Conservation (phyloP, 495 filamentous ascomycete genomes). For the Podospora pseudopauciseta region DNA sequence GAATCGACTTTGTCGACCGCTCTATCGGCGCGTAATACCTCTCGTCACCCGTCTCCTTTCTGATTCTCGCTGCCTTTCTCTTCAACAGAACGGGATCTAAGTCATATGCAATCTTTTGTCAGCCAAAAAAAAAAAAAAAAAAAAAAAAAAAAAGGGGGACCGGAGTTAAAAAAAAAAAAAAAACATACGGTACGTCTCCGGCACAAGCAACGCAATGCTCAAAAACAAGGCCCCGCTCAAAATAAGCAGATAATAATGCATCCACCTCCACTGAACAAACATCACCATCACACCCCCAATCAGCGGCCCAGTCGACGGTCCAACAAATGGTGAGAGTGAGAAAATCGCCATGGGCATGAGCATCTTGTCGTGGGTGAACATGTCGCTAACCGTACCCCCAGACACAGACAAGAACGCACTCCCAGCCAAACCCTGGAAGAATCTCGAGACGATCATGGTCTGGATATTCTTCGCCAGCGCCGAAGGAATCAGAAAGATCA, state of each 20-base stretch:
- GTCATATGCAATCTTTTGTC: not conserved
- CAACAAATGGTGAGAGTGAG: slow-evolving; percentile 73
- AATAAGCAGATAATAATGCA: slow-evolving; percentile 79
- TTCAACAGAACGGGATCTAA: slow-evolving; percentile 63
- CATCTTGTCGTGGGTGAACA: slow-evolving; percentile 75
- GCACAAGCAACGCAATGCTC: slow-evolving; percentile 68
- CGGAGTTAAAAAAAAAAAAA: not conserved
- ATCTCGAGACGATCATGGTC: slow-evolving; percentile 79
- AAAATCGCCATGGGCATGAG: slow-evolving; percentile 62
- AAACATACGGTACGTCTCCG: slow-evolving; percentile 79
- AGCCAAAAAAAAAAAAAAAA: not conserved
- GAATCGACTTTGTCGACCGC: slow-evolving; percentile 65
- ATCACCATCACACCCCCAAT: slow-evolving; percentile 66
- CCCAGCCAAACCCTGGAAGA: slow-evolving; percentile 80
- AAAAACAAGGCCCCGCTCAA: slow-evolving; percentile 65
- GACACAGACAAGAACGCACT: slow-evolving; percentile 87
- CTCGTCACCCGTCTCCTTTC: slow-evolving; percentile 73
- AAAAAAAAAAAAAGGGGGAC: not conserved
- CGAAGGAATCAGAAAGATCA: slow-evolving; percentile 84
- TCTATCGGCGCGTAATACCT: slow-evolving; percentile 80
- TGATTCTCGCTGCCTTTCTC: slow-evolving; percentile 65
- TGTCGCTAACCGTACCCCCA: slow-evolving; percentile 86
- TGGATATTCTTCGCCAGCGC: slow-evolving; percentile 79
- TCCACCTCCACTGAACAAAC: slow-evolving; percentile 80
- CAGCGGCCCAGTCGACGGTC: slow-evolving; percentile 58